A percentile compares a stretch with the other conserved stretches of the same genome.
Evolutionary conservation across 306 rosid genomes (phyloP).

Genomic region (Begonia peltatifolia): DNA sequence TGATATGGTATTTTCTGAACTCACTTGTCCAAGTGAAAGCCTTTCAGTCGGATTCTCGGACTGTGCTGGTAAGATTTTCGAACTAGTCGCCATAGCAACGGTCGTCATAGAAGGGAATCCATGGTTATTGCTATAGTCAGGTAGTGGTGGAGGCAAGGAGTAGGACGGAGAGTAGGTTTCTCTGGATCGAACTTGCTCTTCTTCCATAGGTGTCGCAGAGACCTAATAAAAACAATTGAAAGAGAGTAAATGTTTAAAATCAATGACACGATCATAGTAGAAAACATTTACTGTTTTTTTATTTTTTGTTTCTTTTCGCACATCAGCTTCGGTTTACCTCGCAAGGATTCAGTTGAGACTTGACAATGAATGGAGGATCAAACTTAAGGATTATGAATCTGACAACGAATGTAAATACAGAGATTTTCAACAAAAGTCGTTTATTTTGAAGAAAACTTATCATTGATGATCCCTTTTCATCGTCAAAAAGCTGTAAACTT

Average conservation of each 20-base stretch:
- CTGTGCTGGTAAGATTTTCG: slow-evolving; percentile 19
- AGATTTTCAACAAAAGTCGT: too few species aligned
- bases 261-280: neutral
- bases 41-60: slow-evolving; percentile 37
- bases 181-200: slow-evolving; percentile 40
- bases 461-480: too few species aligned
- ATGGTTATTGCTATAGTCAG: slow-evolving; percentile 31
- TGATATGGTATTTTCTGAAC: slow-evolving; percentile 15
- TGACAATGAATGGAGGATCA: too few species aligned
- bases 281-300: too few species aligned
- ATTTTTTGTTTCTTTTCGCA: too few species aligned
- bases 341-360: too few species aligned
- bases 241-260: slow-evolving; percentile 3
- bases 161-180: slow-evolving; percentile 35
- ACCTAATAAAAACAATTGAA: slow-evolving; percentile 35
- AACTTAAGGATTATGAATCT: too few species aligned
- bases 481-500: too few species aligned
- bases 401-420: too few species aligned
- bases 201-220: slow-evolving; percentile 51
- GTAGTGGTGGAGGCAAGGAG: slow-evolving; percentile 19
- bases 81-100: slow-evolving; percentile 7
- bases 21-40: slow-evolving; percentile 33
- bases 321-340: too few species aligned
- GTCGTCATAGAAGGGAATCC: slow-evolving; percentile 37
- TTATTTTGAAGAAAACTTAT: too few species aligned